Evolutionary conservation across 2,329 filamentous ascomycete species (phyloP).

Genomic region (Diaporthe citri): DNA sequence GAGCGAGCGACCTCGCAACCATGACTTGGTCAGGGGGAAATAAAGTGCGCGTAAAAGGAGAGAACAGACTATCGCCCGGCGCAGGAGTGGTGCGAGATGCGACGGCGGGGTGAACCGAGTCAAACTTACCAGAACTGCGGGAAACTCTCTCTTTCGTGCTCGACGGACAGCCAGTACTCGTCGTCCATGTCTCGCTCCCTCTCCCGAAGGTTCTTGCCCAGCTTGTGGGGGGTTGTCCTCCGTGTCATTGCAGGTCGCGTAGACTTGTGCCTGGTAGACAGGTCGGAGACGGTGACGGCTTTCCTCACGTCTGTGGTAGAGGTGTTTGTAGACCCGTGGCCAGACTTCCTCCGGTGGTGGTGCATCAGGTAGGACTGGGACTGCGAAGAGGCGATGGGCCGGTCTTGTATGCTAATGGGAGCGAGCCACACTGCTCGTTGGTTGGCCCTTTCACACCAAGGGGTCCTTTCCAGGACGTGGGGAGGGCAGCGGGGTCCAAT

Average conservation of each 20-base stretch:
- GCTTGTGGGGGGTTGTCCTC: conserved; percentile 60
- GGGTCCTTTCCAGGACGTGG: conserved; percentile 35
- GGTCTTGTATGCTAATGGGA: conserved; percentile 22
- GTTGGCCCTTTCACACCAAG: conserved; percentile 30
- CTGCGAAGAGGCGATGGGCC: conserved; percentile 24
- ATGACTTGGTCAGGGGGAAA: background rate
- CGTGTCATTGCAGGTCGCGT: conserved; percentile 59
- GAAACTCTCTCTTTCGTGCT: conserved; percentile 73
- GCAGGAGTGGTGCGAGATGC: conserved; percentile 40
- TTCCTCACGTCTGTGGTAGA: conserved; percentile 69
- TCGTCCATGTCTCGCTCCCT: conserved; percentile 65
- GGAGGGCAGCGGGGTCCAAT: conserved; percentile 37
- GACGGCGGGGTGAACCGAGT: conserved; percentile 8
- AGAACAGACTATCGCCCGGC: conserved; percentile 13
- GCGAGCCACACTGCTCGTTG: conserved; percentile 37
- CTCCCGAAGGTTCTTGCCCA: conserved; percentile 64
- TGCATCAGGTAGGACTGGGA: conserved; percentile 57
- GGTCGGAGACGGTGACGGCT: conserved; percentile 59
- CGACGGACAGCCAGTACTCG: conserved; percentile 56
- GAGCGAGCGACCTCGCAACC: background rate
- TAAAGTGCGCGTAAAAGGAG: background rate
- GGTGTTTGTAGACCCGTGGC: conserved; percentile 64
- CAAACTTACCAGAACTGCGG: conserved; percentile 73
- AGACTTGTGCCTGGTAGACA: conserved; percentile 57
- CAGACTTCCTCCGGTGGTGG: conserved; percentile 69